A percentile compares a stretch with the other conserved stretches of the same genome.
Evolutionary conservation across 1,139 yeast genomes (phyloP).

Genomic region (Geotrichum histeridarum): DNA sequence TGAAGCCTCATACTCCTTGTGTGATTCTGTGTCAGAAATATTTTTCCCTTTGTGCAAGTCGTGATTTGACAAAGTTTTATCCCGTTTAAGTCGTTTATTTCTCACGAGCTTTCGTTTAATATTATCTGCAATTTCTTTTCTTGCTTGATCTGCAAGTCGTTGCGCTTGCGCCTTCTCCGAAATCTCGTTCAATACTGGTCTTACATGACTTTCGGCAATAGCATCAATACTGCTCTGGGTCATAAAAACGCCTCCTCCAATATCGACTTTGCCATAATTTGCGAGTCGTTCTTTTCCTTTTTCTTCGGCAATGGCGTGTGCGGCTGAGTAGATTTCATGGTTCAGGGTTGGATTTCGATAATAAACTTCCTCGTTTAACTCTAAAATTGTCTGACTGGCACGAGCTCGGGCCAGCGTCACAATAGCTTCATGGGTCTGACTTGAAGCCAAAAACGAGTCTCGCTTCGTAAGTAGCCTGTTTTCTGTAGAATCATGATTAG

Average conservation of each 20-base stretch:
- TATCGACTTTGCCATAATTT: constrained; percentile 54
- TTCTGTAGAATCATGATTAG: constrained; percentile 18
- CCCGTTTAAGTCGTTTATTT: no score
- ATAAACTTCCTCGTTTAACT: constrained; percentile 41
- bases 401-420: constrained; percentile 38
- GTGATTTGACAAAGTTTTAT: no score
- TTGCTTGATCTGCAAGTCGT: constrained; percentile 62
- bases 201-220: constrained; percentile 76
- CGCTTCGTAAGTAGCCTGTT: constrained; percentile 24
- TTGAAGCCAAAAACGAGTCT: constrained; percentile 41
- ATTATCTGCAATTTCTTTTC: constrained; percentile 21
- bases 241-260: constrained; percentile 87
- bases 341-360: constrained; percentile 37
- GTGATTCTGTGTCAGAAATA: no score
- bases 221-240: constrained; percentile 68
- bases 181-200: constrained; percentile 77
- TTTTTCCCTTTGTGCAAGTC: no score
- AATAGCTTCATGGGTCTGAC: constrained; percentile 27
- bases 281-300: constrained; percentile 53
- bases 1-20: no score
- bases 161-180: constrained; percentile 63
- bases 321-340: constrained; percentile 34
- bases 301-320: constrained; percentile 58
- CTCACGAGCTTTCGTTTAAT: no score
- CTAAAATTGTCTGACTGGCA: constrained; percentile 33